phyloP scores from a whole-genome alignment of 2,329 filamentous ascomycete genomes.

The Plectosphaerella sp. region DNA sequence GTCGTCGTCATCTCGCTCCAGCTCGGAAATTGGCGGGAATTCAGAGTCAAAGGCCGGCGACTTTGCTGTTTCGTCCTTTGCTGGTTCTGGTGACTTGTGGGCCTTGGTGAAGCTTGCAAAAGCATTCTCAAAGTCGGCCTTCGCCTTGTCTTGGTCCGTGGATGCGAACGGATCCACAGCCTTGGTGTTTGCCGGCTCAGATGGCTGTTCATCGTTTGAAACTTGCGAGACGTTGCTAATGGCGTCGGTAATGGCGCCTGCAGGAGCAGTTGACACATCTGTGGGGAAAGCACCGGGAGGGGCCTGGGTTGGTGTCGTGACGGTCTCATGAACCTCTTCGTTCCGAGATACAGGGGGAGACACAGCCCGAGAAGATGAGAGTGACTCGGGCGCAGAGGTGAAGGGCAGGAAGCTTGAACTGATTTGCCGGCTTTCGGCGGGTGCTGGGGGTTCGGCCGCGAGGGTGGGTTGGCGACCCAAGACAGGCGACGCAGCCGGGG shows the following conservation, averaged over 20 bases:
- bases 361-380: slow-evolving; percentile 73
- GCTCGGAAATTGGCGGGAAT: slow-evolving; percentile 89
- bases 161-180: slow-evolving; percentile 45
- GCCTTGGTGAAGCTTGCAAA: slow-evolving; percentile 69
- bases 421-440: slow-evolving; percentile 71
- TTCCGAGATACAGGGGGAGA: slow-evolving; percentile 59
- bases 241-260: neutral
- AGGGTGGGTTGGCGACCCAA: slow-evolving; percentile 58
- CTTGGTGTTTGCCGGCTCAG: slow-evolving; percentile 5
- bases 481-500: slow-evolving; percentile 57
- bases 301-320: slow-evolving; percentile 16
- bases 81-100: slow-evolving; percentile 44
- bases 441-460: slow-evolving; percentile 51
- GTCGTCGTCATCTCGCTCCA: slow-evolving; percentile 78
- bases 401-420: slow-evolving; percentile 74
- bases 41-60: slow-evolving; percentile 62
- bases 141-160: slow-evolving; percentile 55
- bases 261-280: slow-evolving; percentile 30
- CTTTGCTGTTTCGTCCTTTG: slow-evolving; percentile 35
- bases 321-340: slow-evolving; percentile 48
- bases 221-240: neutral
- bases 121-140: slow-evolving; percentile 80
- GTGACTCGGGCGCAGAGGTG: slow-evolving; percentile 59
- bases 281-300: slow-evolving; percentile 27
- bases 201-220: neutral